Percentiles rank a stretch among this genome's conserved stretches.
Conservation (phyloP, 495 filamentous ascomycete genomes). For the Aspergillus indologenus region DNA sequence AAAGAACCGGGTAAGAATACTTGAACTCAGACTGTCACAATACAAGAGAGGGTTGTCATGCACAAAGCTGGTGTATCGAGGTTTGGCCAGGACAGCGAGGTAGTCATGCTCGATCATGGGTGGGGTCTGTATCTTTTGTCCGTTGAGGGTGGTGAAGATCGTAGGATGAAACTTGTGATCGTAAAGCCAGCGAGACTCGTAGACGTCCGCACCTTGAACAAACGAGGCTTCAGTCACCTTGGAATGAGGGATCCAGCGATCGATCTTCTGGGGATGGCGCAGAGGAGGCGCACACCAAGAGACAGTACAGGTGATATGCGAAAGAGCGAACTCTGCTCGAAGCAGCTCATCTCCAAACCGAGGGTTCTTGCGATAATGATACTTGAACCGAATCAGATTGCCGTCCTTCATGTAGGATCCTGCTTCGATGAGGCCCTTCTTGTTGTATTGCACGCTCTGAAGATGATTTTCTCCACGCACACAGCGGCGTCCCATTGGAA, state of each 20-base stretch:
- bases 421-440: conserved; percentile 51
- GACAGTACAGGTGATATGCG: conserved; percentile 53
- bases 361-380: conserved; percentile 56
- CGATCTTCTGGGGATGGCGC: conserved; percentile 49
- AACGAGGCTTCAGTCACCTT: conserved; percentile 59
- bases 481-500: conserved; percentile 49
- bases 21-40: conserved; percentile 47
- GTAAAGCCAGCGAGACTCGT: conserved; percentile 55
- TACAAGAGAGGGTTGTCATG: conserved; percentile 56
- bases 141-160: conserved; percentile 57
- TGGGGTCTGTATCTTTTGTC: conserved; percentile 52
- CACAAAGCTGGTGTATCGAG: conserved; percentile 50
- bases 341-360: conserved; percentile 55
- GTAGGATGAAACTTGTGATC: conserved; percentile 62
- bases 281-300: conserved; percentile 58
- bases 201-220: conserved; percentile 51
- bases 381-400: conserved; percentile 55
- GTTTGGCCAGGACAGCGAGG: conserved; percentile 54
- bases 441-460: conserved; percentile 52
- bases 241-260: conserved; percentile 58
- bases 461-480: conserved; percentile 44
- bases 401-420: conserved; percentile 55
- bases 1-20: conserved; percentile 44
- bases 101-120: conserved; percentile 57
- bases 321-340: conserved; percentile 54